phyloP scores from a whole-genome alignment of 257 asterid species.

The Rhazya stricta region DNA sequence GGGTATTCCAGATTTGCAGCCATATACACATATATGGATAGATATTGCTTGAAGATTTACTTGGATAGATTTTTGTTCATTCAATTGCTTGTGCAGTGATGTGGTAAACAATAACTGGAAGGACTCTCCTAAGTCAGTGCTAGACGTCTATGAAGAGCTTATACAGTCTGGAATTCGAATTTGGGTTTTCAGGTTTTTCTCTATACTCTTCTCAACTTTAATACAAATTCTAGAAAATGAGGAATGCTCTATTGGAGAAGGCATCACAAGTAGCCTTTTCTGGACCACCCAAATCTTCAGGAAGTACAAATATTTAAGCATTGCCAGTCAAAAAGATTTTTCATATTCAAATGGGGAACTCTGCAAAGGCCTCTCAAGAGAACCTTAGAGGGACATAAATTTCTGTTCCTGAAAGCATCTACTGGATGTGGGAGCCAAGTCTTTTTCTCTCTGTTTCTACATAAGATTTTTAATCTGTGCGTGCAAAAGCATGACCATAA shows the following conservation, averaged over 20 bases:
- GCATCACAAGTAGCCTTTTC: background rate
- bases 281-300: background rate
- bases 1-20: background rate
- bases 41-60: background rate
- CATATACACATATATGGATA: background rate
- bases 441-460: background rate
- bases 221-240: background rate
- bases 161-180: slow-evolving; percentile 65
- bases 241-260: background rate
- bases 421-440: background rate
- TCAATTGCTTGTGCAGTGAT: slow-evolving; percentile 41
- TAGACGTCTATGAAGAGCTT: slow-evolving; percentile 72
- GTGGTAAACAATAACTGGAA: slow-evolving; percentile 53
- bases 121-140: slow-evolving; percentile 69
- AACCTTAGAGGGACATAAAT: background rate
- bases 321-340: background rate
- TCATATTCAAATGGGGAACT: background rate
- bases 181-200: slow-evolving; percentile 87
- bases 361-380: background rate
- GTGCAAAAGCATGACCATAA: background rate
- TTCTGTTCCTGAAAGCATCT: background rate
- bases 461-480: background rate
- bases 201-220: slow-evolving; percentile 16
- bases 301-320: background rate
- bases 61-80: background rate